A percentile compares a stretch with the other conserved stretches of the same genome.
Conservation (phyloP, 192 early-diverging fungal species). For the Coemansia sp. region DNA sequence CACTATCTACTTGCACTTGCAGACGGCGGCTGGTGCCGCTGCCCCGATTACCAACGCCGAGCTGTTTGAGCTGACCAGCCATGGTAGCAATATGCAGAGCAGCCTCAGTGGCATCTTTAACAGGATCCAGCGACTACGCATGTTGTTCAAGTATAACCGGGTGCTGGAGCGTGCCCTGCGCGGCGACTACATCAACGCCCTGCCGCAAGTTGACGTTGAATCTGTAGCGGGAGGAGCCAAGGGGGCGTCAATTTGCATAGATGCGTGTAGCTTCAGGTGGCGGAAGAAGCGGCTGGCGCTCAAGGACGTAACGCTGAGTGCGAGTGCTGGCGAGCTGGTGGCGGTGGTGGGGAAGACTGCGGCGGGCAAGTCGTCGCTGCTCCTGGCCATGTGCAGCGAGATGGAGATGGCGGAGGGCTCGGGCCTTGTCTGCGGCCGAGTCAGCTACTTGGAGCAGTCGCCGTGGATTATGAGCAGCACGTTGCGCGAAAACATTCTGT, state of each 20-base stretch:
- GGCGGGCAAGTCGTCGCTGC: conserved; percentile 83
- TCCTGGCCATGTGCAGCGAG: conserved; percentile 84
- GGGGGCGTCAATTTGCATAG: conserved; percentile 9
- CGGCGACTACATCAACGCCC: conserved; percentile 7
- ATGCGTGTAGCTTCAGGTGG: conserved; percentile 37
- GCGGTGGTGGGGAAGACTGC: conserved; percentile 86
- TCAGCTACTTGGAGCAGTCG: conserved; percentile 81
- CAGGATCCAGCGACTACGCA: neutral
- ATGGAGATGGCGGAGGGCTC: conserved; percentile 59
- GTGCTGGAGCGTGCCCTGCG: conserved; percentile 18
- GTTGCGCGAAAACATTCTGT: conserved; percentile 68
- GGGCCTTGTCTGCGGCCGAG: conserved; percentile 63
- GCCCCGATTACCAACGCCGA: conserved; percentile 21
- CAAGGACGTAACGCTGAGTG: conserved; percentile 53
- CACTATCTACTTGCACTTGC: conserved; percentile 19
- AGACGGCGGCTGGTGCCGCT: neutral
- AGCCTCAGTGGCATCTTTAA: conserved; percentile 1
- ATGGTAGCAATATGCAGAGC: conserved; percentile 7
- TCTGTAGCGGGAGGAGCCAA: no score
- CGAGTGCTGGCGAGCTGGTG: conserved; percentile 64
- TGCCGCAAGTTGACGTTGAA: conserved; percentile 1
- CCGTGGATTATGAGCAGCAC: conserved; percentile 91
- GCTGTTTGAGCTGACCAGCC: conserved; percentile 25
- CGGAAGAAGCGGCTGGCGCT: conserved; percentile 6
- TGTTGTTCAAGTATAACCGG: conserved; percentile 5